Evolutionary conservation across 2,329 filamentous ascomycete genomes (phyloP), one percentile per base, ranked within the genome.

Genomic region (Elsinoe batatas): DNA sequence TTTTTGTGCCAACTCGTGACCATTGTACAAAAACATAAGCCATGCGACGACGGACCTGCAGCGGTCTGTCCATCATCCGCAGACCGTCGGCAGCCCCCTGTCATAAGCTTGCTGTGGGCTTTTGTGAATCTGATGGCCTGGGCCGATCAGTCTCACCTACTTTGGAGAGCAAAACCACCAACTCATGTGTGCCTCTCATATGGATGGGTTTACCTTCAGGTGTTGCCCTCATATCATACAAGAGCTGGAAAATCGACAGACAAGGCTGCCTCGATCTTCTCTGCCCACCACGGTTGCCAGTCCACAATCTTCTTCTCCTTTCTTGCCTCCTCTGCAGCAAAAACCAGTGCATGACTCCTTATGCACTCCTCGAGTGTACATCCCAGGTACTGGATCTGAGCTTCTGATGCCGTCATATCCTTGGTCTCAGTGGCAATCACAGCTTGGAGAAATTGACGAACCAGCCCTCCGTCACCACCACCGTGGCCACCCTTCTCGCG

Each of bases 321-420:
- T 64, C 91, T 80, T 4, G 91, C 89, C 64, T 95, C 87, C 71
- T 97, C 93, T 0, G 91, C 93, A 20, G 89, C 91, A 74, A 96
- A 98, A 0, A 96, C 91, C 71, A 93, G 80, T 1, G 87, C 91
- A 72, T 97, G 93, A 65, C 89, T 95, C 49, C 86, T 78, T n/a
- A 97, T 78, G 1, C 86, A 82, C 65, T 97, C 93, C 56, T 95
- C 88, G 6, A 95, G 72, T 11, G 85, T 87, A 70, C 88, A 95
- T 0, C 89, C 90, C 22, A 97, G 76, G 66, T 84, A 82, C 64
- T 83, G 75, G 57, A 76, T 76, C 76, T 97, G 91, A 1, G 91
- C 91, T 59, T 79, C 78, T 38, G 78, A 73, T 0, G 87, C 84
- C 26, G 74, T 71, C 80, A 84, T 82, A 0, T 77, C 79, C 58